These are phyloP conservation scores for Aspergillus saccharolyticus DNA, from an alignment of 495 filamentous ascomycete genomes.

Conservation along the genomic window DNA sequence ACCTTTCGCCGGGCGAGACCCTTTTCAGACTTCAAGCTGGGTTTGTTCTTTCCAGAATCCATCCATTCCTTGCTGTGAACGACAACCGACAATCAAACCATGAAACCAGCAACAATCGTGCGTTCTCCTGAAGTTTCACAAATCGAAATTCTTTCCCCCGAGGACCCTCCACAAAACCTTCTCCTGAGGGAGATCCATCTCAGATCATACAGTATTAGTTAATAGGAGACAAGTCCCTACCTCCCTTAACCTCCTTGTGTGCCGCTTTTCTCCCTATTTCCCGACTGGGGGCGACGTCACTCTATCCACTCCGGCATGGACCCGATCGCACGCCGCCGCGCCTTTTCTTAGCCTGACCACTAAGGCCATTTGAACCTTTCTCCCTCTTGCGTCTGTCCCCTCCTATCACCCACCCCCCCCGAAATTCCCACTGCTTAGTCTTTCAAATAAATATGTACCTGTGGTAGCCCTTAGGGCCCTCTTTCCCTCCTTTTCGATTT, in stretches of 20 bases:
- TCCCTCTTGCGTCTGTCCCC: neutral
- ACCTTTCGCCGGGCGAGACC: neutral
- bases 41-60: neutral
- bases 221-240: neutral
- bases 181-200: neutral
- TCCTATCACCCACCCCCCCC: slow-evolving; percentile 1
- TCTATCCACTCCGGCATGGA: neutral
- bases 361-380: neutral
- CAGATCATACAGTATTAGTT: neutral
- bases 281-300: neutral
- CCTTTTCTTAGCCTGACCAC: neutral
- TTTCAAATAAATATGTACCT: slow-evolving; percentile 11
- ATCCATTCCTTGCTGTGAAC: neutral
- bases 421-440: neutral
- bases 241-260: neutral
- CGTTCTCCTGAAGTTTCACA: neutral
- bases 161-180: neutral
- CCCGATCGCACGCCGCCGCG: neutral
- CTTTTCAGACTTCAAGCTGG: neutral
- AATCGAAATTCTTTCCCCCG: neutral
- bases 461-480: slow-evolving; percentile 6
- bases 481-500: slow-evolving; percentile 1
- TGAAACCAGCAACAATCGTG: neutral
- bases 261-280: neutral
- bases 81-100: neutral